phyloP scores from a whole-genome alignment of 371 early-diverging fungal species.

The Blakeslea trispora region DNA sequence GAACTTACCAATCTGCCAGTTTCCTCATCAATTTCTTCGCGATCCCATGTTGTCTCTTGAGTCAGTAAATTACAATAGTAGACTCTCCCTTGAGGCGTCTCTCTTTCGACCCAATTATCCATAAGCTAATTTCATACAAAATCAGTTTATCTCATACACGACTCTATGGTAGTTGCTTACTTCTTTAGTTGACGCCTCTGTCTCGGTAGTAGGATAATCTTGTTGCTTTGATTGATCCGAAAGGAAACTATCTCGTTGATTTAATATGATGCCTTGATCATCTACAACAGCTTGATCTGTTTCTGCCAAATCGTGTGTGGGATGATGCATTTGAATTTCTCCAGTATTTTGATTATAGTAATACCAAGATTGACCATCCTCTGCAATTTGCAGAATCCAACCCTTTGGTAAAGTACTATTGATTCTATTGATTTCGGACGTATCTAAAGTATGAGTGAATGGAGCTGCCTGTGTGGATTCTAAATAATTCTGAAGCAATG shows the following conservation, averaged over 20 bases:
- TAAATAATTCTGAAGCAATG: neutral
- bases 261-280: constrained; percentile 5
- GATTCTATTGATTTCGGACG: constrained; percentile 16
- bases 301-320: too few species aligned
- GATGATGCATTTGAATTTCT: constrained; percentile 38
- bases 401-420: constrained; percentile 36
- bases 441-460: constrained; percentile 3
- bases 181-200: neutral
- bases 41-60: constrained; percentile 76
- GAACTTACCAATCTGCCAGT: constrained; percentile 41
- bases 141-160: too few species aligned
- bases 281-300: constrained; percentile 12
- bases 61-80: constrained; percentile 85
- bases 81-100: constrained; percentile 61
- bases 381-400: constrained; percentile 44
- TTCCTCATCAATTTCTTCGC: constrained; percentile 40
- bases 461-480: neutral
- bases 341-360: constrained; percentile 42
- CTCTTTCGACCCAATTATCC: constrained; percentile 61
- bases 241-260: constrained; percentile 5
- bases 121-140: too few species aligned
- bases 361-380: constrained; percentile 38
- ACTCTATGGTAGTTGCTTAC: too few species aligned
- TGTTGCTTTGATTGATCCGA: constrained; percentile 4
- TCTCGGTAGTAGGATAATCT: neutral